These are phyloP conservation scores for Beauveria pseudobassiana DNA, from an alignment of 2,329 filamentous ascomycete genomes.

Conservation along the genomic window DNA sequence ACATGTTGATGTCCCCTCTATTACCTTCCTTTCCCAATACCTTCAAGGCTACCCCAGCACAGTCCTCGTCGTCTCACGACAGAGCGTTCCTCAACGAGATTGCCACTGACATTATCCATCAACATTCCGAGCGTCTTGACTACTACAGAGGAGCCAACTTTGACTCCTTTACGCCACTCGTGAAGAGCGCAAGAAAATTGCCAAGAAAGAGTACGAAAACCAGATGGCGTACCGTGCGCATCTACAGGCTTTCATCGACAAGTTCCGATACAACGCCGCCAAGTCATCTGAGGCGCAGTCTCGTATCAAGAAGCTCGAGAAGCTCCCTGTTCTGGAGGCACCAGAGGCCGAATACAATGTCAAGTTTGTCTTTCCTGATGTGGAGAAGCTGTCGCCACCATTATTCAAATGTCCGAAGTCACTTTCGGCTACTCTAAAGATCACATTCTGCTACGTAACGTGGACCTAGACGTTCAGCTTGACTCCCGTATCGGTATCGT, in stretches of 20 bases:
- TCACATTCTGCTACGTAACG: constrained; percentile 70
- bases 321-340: constrained; percentile 84
- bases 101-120: constrained; percentile 97
- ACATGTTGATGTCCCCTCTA: constrained; percentile 99
- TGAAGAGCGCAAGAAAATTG: constrained; percentile 93
- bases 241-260: constrained; percentile 97
- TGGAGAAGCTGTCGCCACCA: constrained; percentile 94
- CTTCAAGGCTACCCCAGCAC: constrained; percentile 92
- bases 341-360: constrained; percentile 94
- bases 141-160: constrained; percentile 99
- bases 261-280: constrained; percentile 98
- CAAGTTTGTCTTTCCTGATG: constrained; percentile 94
- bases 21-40: constrained; percentile 95
- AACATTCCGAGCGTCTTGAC: constrained; percentile 92
- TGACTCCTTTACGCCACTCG: constrained; percentile 91
- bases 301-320: constrained; percentile 97
- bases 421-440: constrained; percentile 81
- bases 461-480: constrained; percentile 94
- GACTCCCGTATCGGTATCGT: constrained; percentile 98
- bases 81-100: constrained; percentile 98
- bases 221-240: constrained; percentile 93
- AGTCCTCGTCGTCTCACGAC: constrained; percentile 92
- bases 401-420: constrained; percentile 93
- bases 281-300: constrained; percentile 98
- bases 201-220: constrained; percentile 96